These are phyloP conservation scores for cucumber (Cucumis sativus) DNA, from an alignment of 306 rosid genomes.

Conservation along the genomic window Cucumber_9930_V3 NC_026657.2:11950001-11950500, in stretches of 20 bases:
- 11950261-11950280: neutral
- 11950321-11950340: neutral
- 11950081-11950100: slow-evolving; percentile 25
- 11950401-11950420: neutral
- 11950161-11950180: slow-evolving; percentile 20
- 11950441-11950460: neutral
- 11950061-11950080: slow-evolving; percentile 4
- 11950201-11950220: neutral
- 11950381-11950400: neutral
- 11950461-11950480: neutral
- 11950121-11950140: slow-evolving; percentile 22
- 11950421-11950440: neutral
- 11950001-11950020: slow-evolving; percentile 3
- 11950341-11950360: neutral
- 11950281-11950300: slow-evolving; percentile 1
- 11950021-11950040: neutral
- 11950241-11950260: neutral
- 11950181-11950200: neutral
- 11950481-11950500: neutral
- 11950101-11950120: slow-evolving; percentile 14
- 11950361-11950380: neutral
- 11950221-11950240: neutral
- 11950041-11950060: neutral
- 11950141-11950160: slow-evolving; percentile 10
- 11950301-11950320: neutral